These are phyloP conservation scores for Suillus brevipes DNA, from an alignment of 768 basidiomycete species.

Conservation along the genomic window DNA sequence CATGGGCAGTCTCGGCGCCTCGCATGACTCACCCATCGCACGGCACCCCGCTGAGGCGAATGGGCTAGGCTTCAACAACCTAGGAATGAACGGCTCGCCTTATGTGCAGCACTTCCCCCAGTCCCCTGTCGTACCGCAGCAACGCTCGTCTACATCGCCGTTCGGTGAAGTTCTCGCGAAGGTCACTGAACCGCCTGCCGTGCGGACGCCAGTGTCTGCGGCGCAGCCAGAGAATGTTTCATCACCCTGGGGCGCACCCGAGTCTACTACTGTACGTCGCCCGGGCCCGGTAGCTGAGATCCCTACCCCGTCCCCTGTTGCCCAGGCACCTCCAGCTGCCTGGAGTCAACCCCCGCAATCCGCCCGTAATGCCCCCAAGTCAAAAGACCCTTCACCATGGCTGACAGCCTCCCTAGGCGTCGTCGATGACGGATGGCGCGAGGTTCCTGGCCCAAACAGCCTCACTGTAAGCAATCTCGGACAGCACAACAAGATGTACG, in stretches of 20 bases:
- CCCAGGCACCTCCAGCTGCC: conserved; percentile 29
- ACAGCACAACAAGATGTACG: conserved; percentile 55
- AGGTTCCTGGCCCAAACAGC: conserved; percentile 44
- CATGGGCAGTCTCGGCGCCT: conserved; percentile 23
- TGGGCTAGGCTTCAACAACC: conserved; percentile 21
- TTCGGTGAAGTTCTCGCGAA: conserved; percentile 24
- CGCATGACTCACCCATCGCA: conserved; percentile 24
- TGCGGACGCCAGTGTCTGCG: conserved; percentile 24
- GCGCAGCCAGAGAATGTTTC: conserved; percentile 20
- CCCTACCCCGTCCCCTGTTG: conserved; percentile 12
- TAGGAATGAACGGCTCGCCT: conserved; percentile 20
- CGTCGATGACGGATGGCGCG: conserved; percentile 49
- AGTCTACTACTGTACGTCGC: conserved; percentile 10
- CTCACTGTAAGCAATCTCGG: conserved; percentile 59
- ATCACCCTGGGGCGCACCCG: conserved; percentile 25
- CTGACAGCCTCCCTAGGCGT: conserved; percentile 45
- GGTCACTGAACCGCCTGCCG: conserved; percentile 16
- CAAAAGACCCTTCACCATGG: conserved; percentile 57
- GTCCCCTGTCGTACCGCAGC: conserved; percentile 25
- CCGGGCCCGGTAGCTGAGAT: conserved; percentile 23
- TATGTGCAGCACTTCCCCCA: conserved; percentile 24
- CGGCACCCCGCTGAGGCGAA: conserved; percentile 26
- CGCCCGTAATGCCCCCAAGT: conserved; percentile 17
- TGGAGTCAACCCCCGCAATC: conserved; percentile 36
- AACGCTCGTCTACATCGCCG: conserved; percentile 23